Base-by-base conservation (phyloP, 371 early-diverging fungal genomes). In the Syncephalastrum sp. region DNA sequence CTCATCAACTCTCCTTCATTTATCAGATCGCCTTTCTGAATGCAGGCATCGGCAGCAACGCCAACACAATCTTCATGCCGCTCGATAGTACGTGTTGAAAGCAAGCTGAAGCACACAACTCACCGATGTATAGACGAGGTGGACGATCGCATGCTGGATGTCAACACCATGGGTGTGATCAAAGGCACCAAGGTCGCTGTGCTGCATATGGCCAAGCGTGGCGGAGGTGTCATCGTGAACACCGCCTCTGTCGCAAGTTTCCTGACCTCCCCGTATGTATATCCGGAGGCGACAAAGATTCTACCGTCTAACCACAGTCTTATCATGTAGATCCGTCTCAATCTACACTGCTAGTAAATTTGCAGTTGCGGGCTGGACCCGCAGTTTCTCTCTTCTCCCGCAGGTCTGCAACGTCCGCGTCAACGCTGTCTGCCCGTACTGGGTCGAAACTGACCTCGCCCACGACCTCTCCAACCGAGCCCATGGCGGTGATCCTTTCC, bases 111-210 rank as follows among this genome's bases (percentile, higher is more conserved):
- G 61, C 17, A 15, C 27, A 33, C 42, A 45, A 48, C 4, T 47
- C 10, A 21, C 3, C 27, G 17, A 5, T 33, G 53, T 29, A 17
- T 41, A 60, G 67, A 69, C 57, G 48, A 54, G 21, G 8, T 48
- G 19, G 72, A 72, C 14, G 61, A 61, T n/a, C 73, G 68, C 8
- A 84, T 84, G 15, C 57, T 92, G 7, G 75, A 85, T 53, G 75
- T 91, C 51, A 89, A 92, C 67, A 60, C 87, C 3, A 78, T 68
- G 3, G 82, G 85, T 19, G 85, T 90, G 5, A 77, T 92, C 48
- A 75, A 85, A 46, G 72, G 74, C 0, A 75, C 68, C 21, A 74
- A 75, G 54, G 70, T 77, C 4, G 75, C 75, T 27, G 42, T 70
- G 8, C 53, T 75, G 16, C 67, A 72, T 57, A 54, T 77, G 59